A percentile compares a stretch with the other conserved stretches of the same genome.
Conservation (phyloP, 495 filamentous ascomycete genomes). For the Penicillium herquei region DNA sequence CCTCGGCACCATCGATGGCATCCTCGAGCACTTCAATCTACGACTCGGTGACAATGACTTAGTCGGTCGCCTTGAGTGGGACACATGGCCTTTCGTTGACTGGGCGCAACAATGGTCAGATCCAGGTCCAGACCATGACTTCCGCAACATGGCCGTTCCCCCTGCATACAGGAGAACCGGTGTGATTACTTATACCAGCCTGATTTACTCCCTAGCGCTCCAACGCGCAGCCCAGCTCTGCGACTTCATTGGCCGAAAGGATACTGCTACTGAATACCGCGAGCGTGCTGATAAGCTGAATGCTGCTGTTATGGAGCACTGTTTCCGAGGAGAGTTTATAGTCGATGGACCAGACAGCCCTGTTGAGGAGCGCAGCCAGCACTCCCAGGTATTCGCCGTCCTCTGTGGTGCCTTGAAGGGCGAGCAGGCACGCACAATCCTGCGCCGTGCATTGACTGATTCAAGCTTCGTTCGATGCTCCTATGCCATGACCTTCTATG, state of each 20-base stretch:
- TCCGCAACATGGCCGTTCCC: slow-evolving; percentile 21
- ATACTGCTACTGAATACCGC: slow-evolving; percentile 20
- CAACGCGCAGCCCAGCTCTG: slow-evolving; percentile 18
- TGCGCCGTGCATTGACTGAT: not conserved
- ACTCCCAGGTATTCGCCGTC: slow-evolving; percentile 26
- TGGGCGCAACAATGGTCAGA: slow-evolving; percentile 25
- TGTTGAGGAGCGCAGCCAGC: slow-evolving; percentile 21
- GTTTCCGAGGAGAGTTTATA: slow-evolving; percentile 12
- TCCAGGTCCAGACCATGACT: slow-evolving; percentile 8
- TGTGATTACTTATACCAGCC: not conserved
- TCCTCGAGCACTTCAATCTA: slow-evolving; percentile 23
- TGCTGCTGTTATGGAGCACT: slow-evolving; percentile 15
- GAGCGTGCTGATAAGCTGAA: slow-evolving; percentile 11
- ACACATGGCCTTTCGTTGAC: slow-evolving; percentile 30
- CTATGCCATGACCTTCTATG: slow-evolving; percentile 26
- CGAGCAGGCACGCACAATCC: slow-evolving; percentile 4
- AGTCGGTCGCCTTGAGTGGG: slow-evolving; percentile 19
- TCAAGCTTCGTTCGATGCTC: slow-evolving; percentile 16
- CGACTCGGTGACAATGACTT: slow-evolving; percentile 17
- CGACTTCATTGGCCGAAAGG: slow-evolving; percentile 12
- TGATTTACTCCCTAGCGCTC: slow-evolving; percentile 3
- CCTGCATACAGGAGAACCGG: slow-evolving; percentile 14
- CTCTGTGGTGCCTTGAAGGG: slow-evolving; percentile 15
- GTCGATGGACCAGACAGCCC: slow-evolving; percentile 13
- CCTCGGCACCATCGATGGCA: slow-evolving; percentile 21